phyloP scores from a whole-genome alignment of 345 rosid species.

The Eucalyptus shirleyi region DNA sequence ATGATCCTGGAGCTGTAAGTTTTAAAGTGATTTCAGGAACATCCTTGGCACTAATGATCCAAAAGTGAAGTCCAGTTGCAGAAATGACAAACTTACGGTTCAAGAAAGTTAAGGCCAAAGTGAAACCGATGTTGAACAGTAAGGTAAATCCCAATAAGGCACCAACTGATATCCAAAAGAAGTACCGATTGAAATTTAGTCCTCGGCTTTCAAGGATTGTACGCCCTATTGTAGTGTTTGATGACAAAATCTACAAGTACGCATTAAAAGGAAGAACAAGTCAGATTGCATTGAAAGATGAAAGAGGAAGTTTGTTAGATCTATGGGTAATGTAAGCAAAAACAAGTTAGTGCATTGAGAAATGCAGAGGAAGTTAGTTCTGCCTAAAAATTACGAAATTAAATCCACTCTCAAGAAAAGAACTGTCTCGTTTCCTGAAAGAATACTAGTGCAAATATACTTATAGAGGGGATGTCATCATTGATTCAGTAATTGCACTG shows the following conservation, averaged over 20 bases:
- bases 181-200: conserved; percentile 30
- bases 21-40: neutral
- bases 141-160: conserved; percentile 45
- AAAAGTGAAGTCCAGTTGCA: neutral
- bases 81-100: conserved; percentile 30
- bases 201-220: conserved; percentile 46
- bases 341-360: neutral
- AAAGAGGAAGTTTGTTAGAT: neutral
- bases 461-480: neutral
- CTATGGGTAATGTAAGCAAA: neutral
- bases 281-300: neutral
- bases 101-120: conserved; percentile 51
- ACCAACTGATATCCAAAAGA: conserved; percentile 57
- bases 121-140: conserved; percentile 46
- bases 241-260: conserved; percentile 3
- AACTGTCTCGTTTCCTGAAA: neutral
- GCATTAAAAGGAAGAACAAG: neutral
- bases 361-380: neutral
- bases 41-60: neutral
- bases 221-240: conserved; percentile 37
- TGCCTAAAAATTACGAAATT: neutral
- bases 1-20: conserved; percentile 51
- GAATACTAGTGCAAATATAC: neutral
- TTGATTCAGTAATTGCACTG: neutral
- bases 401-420: neutral